Percentiles rank a stretch among this genome's conserved stretches.
These are phyloP conservation scores for Apiospora malaysiana DNA, from an alignment of 2,329 filamentous ascomycete genomes.

Conservation along the genomic window DNA sequence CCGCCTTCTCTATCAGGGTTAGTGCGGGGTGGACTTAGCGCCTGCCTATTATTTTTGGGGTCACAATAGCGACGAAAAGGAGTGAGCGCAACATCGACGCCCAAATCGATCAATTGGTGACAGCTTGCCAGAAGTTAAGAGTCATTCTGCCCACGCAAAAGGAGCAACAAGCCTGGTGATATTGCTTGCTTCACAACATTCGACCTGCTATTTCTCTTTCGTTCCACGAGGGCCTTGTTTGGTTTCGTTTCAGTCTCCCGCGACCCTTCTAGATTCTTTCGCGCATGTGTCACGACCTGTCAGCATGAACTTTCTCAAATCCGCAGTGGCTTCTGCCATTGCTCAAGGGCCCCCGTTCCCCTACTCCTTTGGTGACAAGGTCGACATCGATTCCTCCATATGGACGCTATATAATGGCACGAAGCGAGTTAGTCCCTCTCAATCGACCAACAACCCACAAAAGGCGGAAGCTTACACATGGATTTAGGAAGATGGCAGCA, in stretches of 20 bases:
- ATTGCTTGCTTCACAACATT: neutral
- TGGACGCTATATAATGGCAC: constrained; percentile 97
- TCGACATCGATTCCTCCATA: constrained; percentile 91
- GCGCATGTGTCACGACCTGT: neutral
- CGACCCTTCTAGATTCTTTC: neutral
- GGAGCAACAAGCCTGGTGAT: neutral
- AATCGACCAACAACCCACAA: neutral
- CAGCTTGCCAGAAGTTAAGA: constrained; percentile 9
- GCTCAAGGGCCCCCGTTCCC: constrained; percentile 93
- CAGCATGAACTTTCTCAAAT: constrained; percentile 98
- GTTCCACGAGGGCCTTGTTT: constrained; percentile 10
- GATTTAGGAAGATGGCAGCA: constrained; percentile 83
- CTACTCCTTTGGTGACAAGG: constrained; percentile 89
- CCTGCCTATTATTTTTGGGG: constrained; percentile 19
- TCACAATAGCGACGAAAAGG: neutral
- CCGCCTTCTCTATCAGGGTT: constrained; percentile 27
- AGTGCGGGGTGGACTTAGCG: constrained; percentile 29
- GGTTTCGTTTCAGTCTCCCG: neutral
- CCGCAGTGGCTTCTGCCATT: constrained; percentile 94
- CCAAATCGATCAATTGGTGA: constrained; percentile 8
- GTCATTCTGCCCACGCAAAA: constrained; percentile 4
- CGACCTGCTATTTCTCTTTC: neutral
- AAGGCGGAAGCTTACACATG: constrained; percentile 20
- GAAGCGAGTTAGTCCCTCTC: constrained; percentile 68
- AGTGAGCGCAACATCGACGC: neutral